Evolutionary conservation across 2,329 filamentous ascomycete genomes (phyloP).

Genomic region (Phialophora expanda): DNA sequence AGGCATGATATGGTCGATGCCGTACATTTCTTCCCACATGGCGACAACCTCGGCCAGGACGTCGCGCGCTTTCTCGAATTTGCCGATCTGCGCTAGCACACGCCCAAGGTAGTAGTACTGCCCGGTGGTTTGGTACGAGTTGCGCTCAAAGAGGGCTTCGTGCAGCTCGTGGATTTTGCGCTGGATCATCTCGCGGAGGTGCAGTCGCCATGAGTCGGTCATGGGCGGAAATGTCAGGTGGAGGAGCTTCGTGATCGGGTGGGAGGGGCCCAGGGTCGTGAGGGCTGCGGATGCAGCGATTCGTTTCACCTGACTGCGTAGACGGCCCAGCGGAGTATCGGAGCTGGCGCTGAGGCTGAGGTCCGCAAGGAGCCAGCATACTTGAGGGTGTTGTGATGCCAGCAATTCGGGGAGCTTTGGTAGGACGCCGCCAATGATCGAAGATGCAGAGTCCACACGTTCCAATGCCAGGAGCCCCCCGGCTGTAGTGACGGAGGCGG

Average conservation of each 20-base stretch:
- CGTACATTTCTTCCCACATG: constrained; percentile 16
- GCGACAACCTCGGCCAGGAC: constrained; percentile 15
- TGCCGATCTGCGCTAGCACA: constrained; percentile 22
- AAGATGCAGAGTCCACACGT: constrained; percentile 24
- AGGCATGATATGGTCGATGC: constrained; percentile 19
- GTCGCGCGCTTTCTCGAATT: constrained; percentile 7
- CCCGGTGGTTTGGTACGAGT: constrained; percentile 18
- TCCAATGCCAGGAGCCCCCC: constrained; percentile 20
- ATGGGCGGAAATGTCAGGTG: constrained; percentile 6
- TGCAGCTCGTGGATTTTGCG: constrained; percentile 24
- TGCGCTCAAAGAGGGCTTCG: constrained; percentile 15
- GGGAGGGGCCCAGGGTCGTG: constrained; percentile 13
- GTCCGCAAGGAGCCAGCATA: constrained; percentile 25
- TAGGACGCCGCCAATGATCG: constrained; percentile 12
- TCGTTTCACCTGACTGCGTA: constrained; percentile 21
- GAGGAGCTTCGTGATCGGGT: constrained; percentile 27
- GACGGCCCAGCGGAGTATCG: constrained; percentile 17
- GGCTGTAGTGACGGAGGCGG: constrained; percentile 23
- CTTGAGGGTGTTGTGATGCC: constrained; percentile 20
- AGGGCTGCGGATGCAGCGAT: constrained; percentile 17
- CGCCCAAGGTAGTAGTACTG: constrained; percentile 26
- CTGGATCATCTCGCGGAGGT: constrained; percentile 26
- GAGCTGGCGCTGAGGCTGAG: constrained; percentile 21
- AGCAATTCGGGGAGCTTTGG: constrained; percentile 18
- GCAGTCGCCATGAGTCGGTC: not conserved